Conservation (phyloP, 2,329 filamentous ascomycete genomes). For the Colletotrichum nymphaeae region DNA sequence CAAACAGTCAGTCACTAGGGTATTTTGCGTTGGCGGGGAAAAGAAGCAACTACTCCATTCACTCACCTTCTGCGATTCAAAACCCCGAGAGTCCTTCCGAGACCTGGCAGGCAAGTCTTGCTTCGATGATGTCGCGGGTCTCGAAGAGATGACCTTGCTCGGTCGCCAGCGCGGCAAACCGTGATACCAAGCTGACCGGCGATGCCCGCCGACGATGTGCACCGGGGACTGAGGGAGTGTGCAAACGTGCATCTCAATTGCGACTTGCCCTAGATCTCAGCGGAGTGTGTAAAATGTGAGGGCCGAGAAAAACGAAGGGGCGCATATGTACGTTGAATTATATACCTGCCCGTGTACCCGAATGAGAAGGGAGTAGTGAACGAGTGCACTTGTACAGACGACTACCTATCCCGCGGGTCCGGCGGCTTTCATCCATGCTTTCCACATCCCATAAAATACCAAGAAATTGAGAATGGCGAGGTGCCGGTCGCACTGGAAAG, state of each 20-base stretch:
- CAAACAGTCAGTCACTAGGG: background rate
- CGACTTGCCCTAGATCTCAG: background rate
- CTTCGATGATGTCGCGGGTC: background rate
- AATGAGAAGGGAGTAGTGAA: background rate
- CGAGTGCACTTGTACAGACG: background rate
- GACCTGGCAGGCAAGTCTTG: background rate
- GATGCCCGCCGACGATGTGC: background rate
- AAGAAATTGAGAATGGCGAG: background rate
- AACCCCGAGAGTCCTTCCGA: background rate
- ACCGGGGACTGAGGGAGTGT: conserved; percentile 13
- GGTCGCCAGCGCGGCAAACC: conserved; percentile 7
- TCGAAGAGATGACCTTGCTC: background rate
- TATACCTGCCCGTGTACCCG: background rate
- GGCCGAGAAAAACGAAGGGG: no score
- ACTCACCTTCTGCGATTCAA: background rate
- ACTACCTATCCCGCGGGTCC: background rate
- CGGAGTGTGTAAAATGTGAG: background rate
- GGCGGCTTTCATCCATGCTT: background rate
- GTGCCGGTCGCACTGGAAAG: conserved; percentile 8
- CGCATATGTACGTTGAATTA: background rate
- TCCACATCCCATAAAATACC: background rate
- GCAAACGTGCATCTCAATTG: conserved; percentile 24
- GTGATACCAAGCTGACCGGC: background rate
- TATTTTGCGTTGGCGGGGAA: background rate
- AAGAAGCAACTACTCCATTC: background rate